phyloP scores from a whole-genome alignment of 169 alveolate species.

The Eimeria tenella region DNA sequence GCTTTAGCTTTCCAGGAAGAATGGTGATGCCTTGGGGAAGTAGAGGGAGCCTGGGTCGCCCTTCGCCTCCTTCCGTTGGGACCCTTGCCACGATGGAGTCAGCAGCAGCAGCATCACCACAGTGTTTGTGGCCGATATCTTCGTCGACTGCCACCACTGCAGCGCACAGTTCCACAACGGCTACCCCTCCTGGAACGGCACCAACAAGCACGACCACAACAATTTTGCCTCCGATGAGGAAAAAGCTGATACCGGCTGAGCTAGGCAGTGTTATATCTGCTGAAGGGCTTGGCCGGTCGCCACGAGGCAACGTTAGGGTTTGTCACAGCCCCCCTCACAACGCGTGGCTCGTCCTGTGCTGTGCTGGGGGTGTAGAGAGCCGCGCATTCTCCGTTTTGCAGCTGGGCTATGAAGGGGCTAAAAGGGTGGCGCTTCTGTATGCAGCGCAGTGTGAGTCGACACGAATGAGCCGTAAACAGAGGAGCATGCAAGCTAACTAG shows the following conservation, averaged over 20 bases:
- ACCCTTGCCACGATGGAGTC: conserved; percentile 1
- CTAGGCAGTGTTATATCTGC: conserved; percentile 58
- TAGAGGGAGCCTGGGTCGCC: conserved; percentile 29
- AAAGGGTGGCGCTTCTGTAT: conserved; percentile 56
- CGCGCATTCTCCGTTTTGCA: conserved; percentile 61
- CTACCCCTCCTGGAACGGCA: conserved; percentile 10
- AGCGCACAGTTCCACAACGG: conserved; percentile 14
- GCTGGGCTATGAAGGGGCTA: conserved; percentile 57
- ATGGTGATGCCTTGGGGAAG: conserved; percentile 36
- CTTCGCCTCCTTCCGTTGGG: conserved; percentile 31
- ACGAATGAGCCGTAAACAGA: too few relatives aligned
- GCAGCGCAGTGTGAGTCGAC: conserved; percentile 66
- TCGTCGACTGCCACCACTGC: conserved; percentile 16
- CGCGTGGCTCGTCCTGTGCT: conserved; percentile 66
- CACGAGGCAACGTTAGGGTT: conserved; percentile 46
- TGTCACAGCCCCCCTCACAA: conserved; percentile 65
- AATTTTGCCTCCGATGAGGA: background rate
- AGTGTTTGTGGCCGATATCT: conserved; percentile 4
- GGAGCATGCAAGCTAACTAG: too few relatives aligned
- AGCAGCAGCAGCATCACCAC: conserved; percentile 2
- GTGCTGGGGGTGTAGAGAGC: conserved; percentile 58
- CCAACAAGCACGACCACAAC: background rate
- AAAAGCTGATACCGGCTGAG: conserved; percentile 44
- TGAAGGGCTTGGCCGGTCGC: conserved; percentile 47
- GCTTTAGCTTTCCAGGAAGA: background rate